Base-by-base conservation (phyloP, 2,329 filamentous ascomycete species). In the Cladosporium sp. region DNA sequence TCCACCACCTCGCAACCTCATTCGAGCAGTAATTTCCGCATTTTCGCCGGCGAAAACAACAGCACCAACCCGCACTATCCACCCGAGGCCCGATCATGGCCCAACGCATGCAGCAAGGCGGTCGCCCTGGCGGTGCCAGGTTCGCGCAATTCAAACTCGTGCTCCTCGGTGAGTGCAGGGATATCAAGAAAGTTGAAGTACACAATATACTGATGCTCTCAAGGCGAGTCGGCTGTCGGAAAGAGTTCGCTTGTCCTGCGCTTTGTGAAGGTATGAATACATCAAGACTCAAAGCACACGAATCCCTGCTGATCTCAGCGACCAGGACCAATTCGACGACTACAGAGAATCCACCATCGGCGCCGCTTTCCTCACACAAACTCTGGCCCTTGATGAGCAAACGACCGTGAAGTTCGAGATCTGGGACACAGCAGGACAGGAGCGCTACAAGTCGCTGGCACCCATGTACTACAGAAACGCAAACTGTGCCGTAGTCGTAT, bases 401-500 rank as follows among this genome's bases (percentile, higher is more conserved):
- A 97, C 93, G 54, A 99, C 93, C 51, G 92, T 99, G 73, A 99
- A 99, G 79, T 99, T 99, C 68, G 93, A 99, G 75, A 99, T 99
- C 69, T 99, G 93, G 91, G 91, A 96, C 73, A 99, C 93, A 8
- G 93, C 93, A 57, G 93, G 93, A 57, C 93, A 99, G 76, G 93
- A 99, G 75, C 84, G 95, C 67, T 99, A 97, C 82, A 97, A 97
- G 80, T 97, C 93, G 11, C 80, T 99, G 60, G 93, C 93, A 29
- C 93, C 93, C 64, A 99, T 99, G 93, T 99, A 99, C 79, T 99
- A 99, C 77, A 80, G 95, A 64, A 99, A 99, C 70, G 95, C 95
- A 62, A 97, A 99, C 82, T 97, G 93, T 75, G 93, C 95, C 53
- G 92, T 99, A 27, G 92, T 99, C 43, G 93, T 99, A 60, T 99